A percentile compares a stretch with the other conserved stretches of the same genome.
Evolutionary conservation across 108 stramenopile genomes (phyloP).

Genomic region (Cyclotella atomus): DNA sequence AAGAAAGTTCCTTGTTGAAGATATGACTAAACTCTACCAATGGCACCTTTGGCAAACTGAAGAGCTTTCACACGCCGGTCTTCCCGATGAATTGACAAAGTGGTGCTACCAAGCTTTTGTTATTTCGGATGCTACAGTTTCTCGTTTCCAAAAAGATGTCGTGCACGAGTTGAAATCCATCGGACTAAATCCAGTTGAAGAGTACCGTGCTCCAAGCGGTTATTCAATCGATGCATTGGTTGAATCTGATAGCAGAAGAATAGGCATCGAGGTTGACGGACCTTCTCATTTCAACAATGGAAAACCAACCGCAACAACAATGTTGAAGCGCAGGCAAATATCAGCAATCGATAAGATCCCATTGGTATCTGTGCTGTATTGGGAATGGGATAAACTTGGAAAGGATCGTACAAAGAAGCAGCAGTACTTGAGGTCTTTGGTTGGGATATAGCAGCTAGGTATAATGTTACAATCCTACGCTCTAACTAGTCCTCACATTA

Average conservation of each 20-base stretch:
- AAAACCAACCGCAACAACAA: not conserved
- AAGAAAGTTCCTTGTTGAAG: not conserved
- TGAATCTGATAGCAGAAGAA: not conserved
- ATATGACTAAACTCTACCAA: slow-evolving; percentile 1
- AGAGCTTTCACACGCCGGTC: not conserved
- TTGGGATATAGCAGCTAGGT: too few species aligned
- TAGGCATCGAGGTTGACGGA: slow-evolving; percentile 12
- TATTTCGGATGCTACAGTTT: not conserved
- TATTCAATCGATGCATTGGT: slow-evolving; percentile 23
- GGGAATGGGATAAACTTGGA: slow-evolving; percentile 30
- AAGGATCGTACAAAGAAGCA: slow-evolving; percentile 12
- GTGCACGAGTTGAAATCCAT: not conserved
- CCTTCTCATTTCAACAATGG: slow-evolving; percentile 7
- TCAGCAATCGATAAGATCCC: not conserved
- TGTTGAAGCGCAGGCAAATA: slow-evolving; percentile 16
- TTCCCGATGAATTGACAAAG: not conserved
- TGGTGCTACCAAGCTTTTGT: slow-evolving; percentile 1
- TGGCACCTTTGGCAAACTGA: slow-evolving; percentile 29
- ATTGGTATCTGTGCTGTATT: slow-evolving; percentile 25
- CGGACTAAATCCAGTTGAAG: slow-evolving; percentile 16
- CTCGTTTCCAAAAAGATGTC: slow-evolving; percentile 17
- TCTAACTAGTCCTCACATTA: too few species aligned
- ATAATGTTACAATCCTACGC: too few species aligned
- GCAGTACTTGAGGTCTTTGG: slow-evolving; percentile 8
- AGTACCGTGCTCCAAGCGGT: slow-evolving; percentile 10